phyloP scores from a whole-genome alignment of 2,329 filamentous ascomycete genomes.

The Alternaria sp. region DNA sequence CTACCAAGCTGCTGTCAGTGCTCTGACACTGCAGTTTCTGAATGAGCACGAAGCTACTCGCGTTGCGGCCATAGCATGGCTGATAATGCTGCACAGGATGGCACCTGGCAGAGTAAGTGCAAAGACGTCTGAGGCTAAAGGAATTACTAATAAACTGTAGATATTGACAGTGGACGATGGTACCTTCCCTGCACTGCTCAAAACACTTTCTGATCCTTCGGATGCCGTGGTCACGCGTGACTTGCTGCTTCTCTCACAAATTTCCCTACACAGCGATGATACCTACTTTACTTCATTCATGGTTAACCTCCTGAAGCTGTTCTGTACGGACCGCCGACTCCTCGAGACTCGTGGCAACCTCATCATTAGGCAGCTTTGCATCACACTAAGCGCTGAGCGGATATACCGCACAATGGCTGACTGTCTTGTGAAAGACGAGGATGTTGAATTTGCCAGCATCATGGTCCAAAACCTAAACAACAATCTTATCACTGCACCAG shows the following conservation, averaged over 20 bases:
- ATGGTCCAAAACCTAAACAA: constrained; percentile 99
- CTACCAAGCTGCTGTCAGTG: constrained; percentile 92
- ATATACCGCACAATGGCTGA: constrained; percentile 97
- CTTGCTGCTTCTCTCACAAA: constrained; percentile 90
- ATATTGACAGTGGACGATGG: constrained; percentile 92
- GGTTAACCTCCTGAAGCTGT: constrained; percentile 93
- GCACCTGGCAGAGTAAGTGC: constrained; percentile 80
- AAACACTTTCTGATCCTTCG: constrained; percentile 93
- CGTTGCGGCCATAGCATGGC: constrained; percentile 91
- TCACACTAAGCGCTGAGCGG: constrained; percentile 89
- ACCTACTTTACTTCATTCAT: constrained; percentile 98
- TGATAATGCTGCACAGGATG: constrained; percentile 97
- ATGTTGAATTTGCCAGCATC: constrained; percentile 97
- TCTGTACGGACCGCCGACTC: constrained; percentile 90
- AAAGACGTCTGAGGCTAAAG: neutral
- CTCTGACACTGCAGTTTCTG: constrained; percentile 89
- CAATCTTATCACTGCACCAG: constrained; percentile 96
- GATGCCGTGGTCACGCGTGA: constrained; percentile 97
- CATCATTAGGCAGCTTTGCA: constrained; percentile 93
- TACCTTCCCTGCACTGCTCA: constrained; percentile 93
- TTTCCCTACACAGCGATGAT: constrained; percentile 95
- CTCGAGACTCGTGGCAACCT: constrained; percentile 93
- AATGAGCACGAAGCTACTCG: constrained; percentile 97
- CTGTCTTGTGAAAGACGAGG: constrained; percentile 96
- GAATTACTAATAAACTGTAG: constrained; percentile 30